These are phyloP conservation scores for Hypoxylon rubiginosum DNA, from an alignment of 2,329 filamentous ascomycete species.

Conservation along the genomic window DNA sequence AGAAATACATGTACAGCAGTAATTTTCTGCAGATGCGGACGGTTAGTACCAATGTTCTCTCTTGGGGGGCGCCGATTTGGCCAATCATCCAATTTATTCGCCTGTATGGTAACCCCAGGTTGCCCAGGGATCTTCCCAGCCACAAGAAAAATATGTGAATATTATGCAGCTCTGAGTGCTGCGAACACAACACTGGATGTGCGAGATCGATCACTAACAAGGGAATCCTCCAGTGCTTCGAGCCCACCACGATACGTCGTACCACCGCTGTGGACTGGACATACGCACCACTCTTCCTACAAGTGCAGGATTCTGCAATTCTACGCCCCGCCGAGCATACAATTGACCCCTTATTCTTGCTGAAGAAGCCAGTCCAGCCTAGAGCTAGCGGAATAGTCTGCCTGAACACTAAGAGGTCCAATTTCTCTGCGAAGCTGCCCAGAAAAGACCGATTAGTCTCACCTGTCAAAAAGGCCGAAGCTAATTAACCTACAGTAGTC, in stretches of 20 bases:
- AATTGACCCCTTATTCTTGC: conserved; percentile 3
- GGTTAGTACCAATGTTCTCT: conserved; percentile 6
- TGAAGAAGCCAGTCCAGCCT: conserved; percentile 2
- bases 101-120: neutral
- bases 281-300: conserved; percentile 1
- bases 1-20: neutral
- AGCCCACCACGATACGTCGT: conserved; percentile 19
- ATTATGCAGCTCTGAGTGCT: neutral
- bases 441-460: conserved; percentile 1
- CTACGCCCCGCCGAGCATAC: conserved; percentile 8
- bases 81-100: conserved; percentile 6
- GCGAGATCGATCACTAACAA: conserved; percentile 20
- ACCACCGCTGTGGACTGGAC: conserved; percentile 5
- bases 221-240: conserved; percentile 10
- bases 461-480: conserved; percentile 29
- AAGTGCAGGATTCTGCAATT: conserved; percentile 20
- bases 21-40: conserved; percentile 19
- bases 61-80: conserved; percentile 21
- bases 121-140: conserved; percentile 13
- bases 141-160: conserved; percentile 8
- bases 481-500: conserved; percentile 40
- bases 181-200: neutral
- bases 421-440: conserved; percentile 6
- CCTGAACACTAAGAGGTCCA: conserved; percentile 2
- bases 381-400: conserved; percentile 9